phyloP scores from a whole-genome alignment of 768 basidiomycete genomes.

The Chalciporus pseudorubinellus region DNA sequence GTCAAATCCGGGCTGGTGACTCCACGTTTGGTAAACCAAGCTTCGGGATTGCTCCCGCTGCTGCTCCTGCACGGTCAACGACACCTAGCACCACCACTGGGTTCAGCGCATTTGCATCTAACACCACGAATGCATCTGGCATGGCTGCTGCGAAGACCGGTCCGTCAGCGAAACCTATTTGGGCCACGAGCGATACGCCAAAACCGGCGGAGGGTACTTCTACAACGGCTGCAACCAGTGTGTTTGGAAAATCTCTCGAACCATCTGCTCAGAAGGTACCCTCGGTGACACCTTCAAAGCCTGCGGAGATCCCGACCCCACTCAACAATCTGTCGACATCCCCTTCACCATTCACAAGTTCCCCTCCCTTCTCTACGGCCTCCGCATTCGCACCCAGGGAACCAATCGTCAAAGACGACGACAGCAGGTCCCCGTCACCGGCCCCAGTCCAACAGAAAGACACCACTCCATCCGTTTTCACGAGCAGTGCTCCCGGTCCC shows the following conservation, averaged over 20 bases:
- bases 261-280: slow-evolving; percentile 9
- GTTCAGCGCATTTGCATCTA: slow-evolving; percentile 37
- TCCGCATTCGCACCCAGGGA: slow-evolving; percentile 14
- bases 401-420: slow-evolving; percentile 10
- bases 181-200: slow-evolving; percentile 12
- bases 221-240: slow-evolving; percentile 1
- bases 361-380: neutral
- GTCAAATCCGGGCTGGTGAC: slow-evolving; percentile 14
- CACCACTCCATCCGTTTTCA: slow-evolving; percentile 12
- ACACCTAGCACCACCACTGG: slow-evolving; percentile 8
- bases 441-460: slow-evolving; percentile 2
- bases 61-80: slow-evolving; percentile 8
- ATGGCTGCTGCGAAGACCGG: slow-evolving; percentile 15
- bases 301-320: neutral
- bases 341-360: neutral
- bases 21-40: slow-evolving; percentile 25
- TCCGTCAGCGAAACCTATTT: slow-evolving; percentile 22
- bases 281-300: slow-evolving; percentile 8
- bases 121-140: slow-evolving; percentile 30
- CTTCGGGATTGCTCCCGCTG: slow-evolving; percentile 8
- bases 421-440: slow-evolving; percentile 32
- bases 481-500: slow-evolving; percentile 24
- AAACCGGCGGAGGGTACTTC: slow-evolving; percentile 11
- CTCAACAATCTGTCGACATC: neutral
- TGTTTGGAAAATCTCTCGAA: slow-evolving; percentile 11